These are phyloP conservation scores for Coemansia javaensis DNA, from an alignment of 192 early-diverging fungal species.

Conservation along the genomic window DNA sequence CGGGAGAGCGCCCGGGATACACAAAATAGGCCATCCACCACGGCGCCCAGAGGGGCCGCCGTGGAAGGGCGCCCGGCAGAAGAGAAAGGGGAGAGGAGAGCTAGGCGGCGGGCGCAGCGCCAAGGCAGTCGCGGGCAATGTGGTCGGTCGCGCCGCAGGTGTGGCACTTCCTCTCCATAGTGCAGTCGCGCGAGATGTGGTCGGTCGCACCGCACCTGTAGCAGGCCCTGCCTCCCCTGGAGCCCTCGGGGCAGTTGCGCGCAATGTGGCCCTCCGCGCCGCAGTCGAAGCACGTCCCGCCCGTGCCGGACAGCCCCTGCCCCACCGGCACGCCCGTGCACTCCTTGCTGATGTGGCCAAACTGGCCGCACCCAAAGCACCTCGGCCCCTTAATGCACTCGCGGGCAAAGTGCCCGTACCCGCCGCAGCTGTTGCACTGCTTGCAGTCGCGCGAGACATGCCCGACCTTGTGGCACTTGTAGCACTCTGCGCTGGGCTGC, in stretches of 20 bases:
- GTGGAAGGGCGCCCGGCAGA: too few species aligned
- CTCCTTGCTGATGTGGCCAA: constrained; percentile 47
- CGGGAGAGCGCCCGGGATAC: too few species aligned
- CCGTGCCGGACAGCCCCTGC: too few species aligned
- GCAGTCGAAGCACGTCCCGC: constrained; percentile 48
- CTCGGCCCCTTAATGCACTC: constrained; percentile 32
- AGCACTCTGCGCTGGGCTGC: constrained; percentile 11
- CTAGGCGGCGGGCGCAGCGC: too few species aligned
- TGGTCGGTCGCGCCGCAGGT: constrained; percentile 45
- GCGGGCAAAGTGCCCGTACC: constrained; percentile 39
- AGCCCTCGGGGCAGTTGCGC: constrained; percentile 35
- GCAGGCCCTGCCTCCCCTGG: constrained; percentile 42
- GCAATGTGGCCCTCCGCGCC: constrained; percentile 45
- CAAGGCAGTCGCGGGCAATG: constrained; percentile 28
- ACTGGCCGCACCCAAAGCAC: constrained; percentile 52
- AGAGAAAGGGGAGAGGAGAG: too few species aligned
- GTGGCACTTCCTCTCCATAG: constrained; percentile 29
- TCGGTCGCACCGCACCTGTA: constrained; percentile 51
- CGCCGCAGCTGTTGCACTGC: constrained; percentile 46
- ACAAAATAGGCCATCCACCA: too few species aligned
- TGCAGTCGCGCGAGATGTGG: constrained; percentile 51
- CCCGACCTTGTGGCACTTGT: constrained; percentile 45
- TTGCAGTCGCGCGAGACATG: constrained; percentile 45
- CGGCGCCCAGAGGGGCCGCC: too few species aligned
- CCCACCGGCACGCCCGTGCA: constrained; percentile 40